These are phyloP conservation scores for Aristolochia californica DNA, from an alignment of 164 flowering plant species.

Conservation along the genomic window DNA sequence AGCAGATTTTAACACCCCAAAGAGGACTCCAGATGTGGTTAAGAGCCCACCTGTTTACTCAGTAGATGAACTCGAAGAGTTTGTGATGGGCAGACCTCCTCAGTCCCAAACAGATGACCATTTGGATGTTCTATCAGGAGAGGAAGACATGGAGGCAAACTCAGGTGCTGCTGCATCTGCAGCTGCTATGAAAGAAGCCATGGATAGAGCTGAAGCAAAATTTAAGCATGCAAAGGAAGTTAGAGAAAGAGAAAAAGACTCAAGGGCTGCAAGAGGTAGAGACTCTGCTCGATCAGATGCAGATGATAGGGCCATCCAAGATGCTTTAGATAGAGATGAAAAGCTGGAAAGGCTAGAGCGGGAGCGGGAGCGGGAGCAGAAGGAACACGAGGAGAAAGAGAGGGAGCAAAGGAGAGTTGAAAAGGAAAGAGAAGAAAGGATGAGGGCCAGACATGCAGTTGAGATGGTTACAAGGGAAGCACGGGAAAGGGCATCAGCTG, in stretches of 20 bases:
- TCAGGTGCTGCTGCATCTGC: slow-evolving; percentile 70
- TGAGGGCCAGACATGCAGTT: slow-evolving; percentile 72
- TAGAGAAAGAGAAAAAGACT: slow-evolving; percentile 58
- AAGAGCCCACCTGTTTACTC: slow-evolving; percentile 35
- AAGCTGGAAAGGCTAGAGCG: slow-evolving; percentile 48
- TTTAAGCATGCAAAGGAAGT: slow-evolving; percentile 75
- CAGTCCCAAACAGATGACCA: slow-evolving; percentile 28
- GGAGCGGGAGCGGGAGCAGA: slow-evolving; percentile 47
- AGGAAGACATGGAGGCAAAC: slow-evolving; percentile 40
- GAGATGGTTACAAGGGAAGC: slow-evolving; percentile 84
- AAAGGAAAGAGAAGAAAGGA: slow-evolving; percentile 49
- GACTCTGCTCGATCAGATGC: slow-evolving; percentile 41
- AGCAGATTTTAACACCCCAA: slow-evolving; percentile 32
- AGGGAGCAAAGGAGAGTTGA: slow-evolving; percentile 48
- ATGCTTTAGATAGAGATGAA: slow-evolving; percentile 47
- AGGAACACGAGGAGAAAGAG: slow-evolving; percentile 64
- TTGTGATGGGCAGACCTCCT: slow-evolving; percentile 45
- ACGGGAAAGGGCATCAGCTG: slow-evolving; percentile 66
- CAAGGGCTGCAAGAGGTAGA: slow-evolving; percentile 49
- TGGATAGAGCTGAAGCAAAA: slow-evolving; percentile 90
- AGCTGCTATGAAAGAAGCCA: slow-evolving; percentile 74
- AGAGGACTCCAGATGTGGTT: slow-evolving; percentile 32
- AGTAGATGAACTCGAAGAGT: slow-evolving; percentile 73
- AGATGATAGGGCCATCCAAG: slow-evolving; percentile 38
- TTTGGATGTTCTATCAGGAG: slow-evolving; percentile 36